These are phyloP conservation scores for Hypericum perforatum DNA, from an alignment of 345 rosid genomes.

Conservation along the genomic window DNA sequence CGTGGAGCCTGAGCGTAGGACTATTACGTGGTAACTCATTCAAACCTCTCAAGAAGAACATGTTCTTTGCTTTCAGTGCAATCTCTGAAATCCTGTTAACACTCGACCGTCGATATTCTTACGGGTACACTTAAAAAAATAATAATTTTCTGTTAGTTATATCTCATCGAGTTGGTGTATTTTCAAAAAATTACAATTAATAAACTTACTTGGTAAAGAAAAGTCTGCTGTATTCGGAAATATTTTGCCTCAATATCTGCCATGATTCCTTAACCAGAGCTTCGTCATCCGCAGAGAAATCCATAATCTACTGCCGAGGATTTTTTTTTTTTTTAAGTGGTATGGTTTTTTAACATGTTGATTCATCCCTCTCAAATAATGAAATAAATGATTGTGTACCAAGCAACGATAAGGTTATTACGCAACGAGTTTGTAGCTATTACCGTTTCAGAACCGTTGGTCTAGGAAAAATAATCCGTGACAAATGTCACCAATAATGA, in stretches of 20 bases:
- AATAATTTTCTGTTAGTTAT: background rate
- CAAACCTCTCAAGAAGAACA: slow-evolving; percentile 56
- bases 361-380: too few relatives aligned
- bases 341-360: too few relatives aligned
- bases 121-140: background rate
- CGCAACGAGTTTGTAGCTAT: too few relatives aligned
- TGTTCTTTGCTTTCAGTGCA: slow-evolving; percentile 49
- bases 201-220: slow-evolving; percentile 30
- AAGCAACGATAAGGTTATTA: too few relatives aligned
- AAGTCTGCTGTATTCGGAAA: slow-evolving; percentile 36
- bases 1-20: slow-evolving; percentile 64
- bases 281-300: slow-evolving; percentile 48
- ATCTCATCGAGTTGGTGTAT: background rate
- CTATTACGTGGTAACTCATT: slow-evolving; percentile 44
- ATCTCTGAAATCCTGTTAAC: slow-evolving; percentile 45
- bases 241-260: slow-evolving; percentile 45
- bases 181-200: background rate
- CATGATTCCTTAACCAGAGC: slow-evolving; percentile 57
- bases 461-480: too few relatives aligned
- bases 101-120: too few relatives aligned
- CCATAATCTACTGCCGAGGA: slow-evolving; percentile 17
- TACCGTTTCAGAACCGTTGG: too few relatives aligned
- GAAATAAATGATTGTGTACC: too few relatives aligned
- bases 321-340: too few relatives aligned
- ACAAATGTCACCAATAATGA: too few relatives aligned